Evolutionary conservation across 2,329 filamentous ascomycete species (phyloP), one percentile per base, ranked within the genome.

Genomic region (Nectriaceae sp.): DNA sequence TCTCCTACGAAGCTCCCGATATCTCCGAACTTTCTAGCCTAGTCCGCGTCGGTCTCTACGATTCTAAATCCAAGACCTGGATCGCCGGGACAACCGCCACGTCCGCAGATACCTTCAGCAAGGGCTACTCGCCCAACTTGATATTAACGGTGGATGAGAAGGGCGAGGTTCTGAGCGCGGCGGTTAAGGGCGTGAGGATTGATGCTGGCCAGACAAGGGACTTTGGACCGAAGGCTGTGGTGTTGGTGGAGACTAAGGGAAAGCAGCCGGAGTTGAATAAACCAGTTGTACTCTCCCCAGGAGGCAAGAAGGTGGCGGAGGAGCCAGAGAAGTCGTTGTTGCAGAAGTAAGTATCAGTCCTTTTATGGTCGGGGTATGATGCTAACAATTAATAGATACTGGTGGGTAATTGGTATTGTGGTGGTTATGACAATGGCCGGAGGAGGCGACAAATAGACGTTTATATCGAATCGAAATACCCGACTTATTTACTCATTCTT

Each of bases 201-300:
- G 83, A 87, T 63, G 83, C 83, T 11, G 83, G 83, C 2, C 75
- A 80, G 57, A 87, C 83, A 59, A 74, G 83, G 54, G 82, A 86
- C 63, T 86, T 86, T 69, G 82, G 82, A 0, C 82, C 84, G 38
- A 75, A 82, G 70, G 80, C 78, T 6, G 65, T 75, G 44, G 69
- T 87, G 40, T 61, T 78, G 38, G 67, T 72, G 20, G 71, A 75
- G 36, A 66, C 61, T 39, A 69, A 65, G 47, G 84, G 82, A 2
- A 76, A 75, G 64, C 74, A 78, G 63, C 82, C 83, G 2, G 75
- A 76, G 56, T 69, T 88, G 60, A 87, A 86, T 60, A 81, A 79
- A 69, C 84, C 84, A 3, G 75, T 88, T 31, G 78, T 86, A 40
- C 67, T 88, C 53, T 78, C 71, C 39, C 73, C 80, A 0, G 79